Conservation (phyloP, 1,139 yeast species). For the Pichia sp. region DNA sequence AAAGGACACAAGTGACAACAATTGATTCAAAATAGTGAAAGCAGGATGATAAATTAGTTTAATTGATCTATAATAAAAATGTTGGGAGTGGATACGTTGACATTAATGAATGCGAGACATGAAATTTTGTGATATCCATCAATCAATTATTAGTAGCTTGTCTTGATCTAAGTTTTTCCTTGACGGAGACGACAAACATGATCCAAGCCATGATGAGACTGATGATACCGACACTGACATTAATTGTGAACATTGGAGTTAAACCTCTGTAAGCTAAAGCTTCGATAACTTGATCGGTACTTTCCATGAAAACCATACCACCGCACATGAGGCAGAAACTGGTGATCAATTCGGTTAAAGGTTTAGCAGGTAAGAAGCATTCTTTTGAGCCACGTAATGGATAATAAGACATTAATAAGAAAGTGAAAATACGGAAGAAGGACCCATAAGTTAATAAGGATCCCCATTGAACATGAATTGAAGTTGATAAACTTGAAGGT, state of each 20-base stretch:
- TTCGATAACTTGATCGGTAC: slow-evolving; percentile 79
- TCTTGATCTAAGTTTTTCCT: slow-evolving; percentile 43
- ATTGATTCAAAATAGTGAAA: no score
- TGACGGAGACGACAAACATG: slow-evolving; percentile 67
- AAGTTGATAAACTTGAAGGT: slow-evolving; percentile 72
- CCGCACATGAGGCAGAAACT: slow-evolving; percentile 83
- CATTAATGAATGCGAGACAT: no score
- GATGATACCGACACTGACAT: slow-evolving; percentile 75
- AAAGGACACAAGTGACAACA: no score
- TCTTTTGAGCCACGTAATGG: slow-evolving; percentile 37
- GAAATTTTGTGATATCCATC: no score
- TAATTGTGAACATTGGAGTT: slow-evolving; percentile 88
- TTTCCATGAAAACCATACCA: slow-evolving; percentile 89
- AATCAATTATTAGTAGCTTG: no score
- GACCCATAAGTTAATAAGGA: slow-evolving; percentile 74
- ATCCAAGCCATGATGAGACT: slow-evolving; percentile 91
- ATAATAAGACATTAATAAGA: slow-evolving; percentile 52
- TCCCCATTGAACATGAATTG: slow-evolving; percentile 93
- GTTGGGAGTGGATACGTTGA: no score
- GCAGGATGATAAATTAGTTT: no score
- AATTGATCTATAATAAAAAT: no score
- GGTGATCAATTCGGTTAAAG: slow-evolving; percentile 80
- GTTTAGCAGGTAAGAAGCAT: slow-evolving; percentile 52
- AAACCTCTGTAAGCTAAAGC: slow-evolving; percentile 85
- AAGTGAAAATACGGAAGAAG: slow-evolving; percentile 69